Evolutionary conservation across 345 rosid genomes (phyloP).

Genomic region (Iberis pinnata): DNA sequence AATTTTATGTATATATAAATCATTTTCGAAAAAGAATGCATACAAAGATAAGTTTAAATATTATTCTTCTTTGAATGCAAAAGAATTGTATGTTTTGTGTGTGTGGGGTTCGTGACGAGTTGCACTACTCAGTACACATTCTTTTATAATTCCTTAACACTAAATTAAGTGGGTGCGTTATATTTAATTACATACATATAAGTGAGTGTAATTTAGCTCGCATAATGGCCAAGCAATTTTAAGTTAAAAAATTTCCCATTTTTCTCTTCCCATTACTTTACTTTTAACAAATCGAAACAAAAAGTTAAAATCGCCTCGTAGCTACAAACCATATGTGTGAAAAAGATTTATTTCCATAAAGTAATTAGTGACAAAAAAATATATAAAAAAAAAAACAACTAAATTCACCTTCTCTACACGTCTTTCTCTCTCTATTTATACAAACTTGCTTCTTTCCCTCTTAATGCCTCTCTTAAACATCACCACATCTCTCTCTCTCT

Average conservation of each 20-base stretch:
- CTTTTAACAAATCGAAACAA: conserved; percentile 1
- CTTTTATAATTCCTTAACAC: conserved; percentile 15
- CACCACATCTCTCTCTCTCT: not conserved
- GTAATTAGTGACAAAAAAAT: conserved; percentile 2
- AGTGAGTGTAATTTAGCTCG: conserved; percentile 27
- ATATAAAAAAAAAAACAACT: conserved; percentile 1
- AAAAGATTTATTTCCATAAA: conserved; percentile 19
- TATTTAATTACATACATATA: conserved; percentile 11
- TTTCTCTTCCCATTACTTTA: conserved; percentile 5
- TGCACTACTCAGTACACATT: conserved; percentile 29
- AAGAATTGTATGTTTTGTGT: conserved; percentile 22
- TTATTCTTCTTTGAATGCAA: conserved; percentile 17
- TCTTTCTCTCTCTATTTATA: conserved; percentile 29
- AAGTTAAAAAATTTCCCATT: not conserved
- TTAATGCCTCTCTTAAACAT: conserved; percentile 30
- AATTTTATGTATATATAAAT: conserved; percentile 9
- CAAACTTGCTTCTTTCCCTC: conserved; percentile 32
- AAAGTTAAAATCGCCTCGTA: conserved; percentile 21
- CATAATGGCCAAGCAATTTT: conserved; percentile 25
- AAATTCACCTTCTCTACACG: conserved; percentile 31
- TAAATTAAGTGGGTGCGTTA: conserved; percentile 23
- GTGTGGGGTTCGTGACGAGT: conserved; percentile 30
- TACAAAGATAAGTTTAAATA: conserved; percentile 16
- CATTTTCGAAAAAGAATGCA: conserved; percentile 9
- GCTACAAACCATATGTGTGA: conserved; percentile 29